Base-by-base conservation (phyloP, 495 filamentous ascomycete species). In the Aspergillus avenaceus region DNA sequence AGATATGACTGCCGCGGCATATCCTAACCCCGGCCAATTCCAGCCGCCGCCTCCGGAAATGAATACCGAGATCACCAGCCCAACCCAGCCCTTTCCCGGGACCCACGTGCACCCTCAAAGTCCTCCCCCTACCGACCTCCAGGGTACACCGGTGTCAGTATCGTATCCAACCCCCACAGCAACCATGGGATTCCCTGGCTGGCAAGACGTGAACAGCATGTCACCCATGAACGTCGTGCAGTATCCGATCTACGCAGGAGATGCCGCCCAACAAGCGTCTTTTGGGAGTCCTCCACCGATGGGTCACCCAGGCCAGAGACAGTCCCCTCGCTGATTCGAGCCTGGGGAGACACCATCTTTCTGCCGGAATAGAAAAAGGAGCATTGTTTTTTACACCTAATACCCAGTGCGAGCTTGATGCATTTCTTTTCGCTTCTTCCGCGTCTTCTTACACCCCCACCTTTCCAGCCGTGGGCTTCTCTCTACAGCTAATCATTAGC, bases 21-120 rank as follows among this genome's bases (percentile, higher is more conserved):
- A 60, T 45, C 47, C 64, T 9, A 68, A 55, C 23, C 62, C 64
- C 11, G 55, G 29, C 14, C 66, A 60, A 43, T 71, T 61, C 19
- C 58, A 62, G 21, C 64, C 52, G 12, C 66, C 66, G 40, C 51
- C 63, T 4, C 59, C 67, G 1, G 72, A 76, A 47, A 53, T 70
- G 24, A 74, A 74, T 48, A 63, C 68, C 16, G 58, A 71, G 42
- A 69, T 75, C 64, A 73, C 71, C n/a, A 74, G 66, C 25, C 72
- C 72, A 3, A 61, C 66, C 12, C 66, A 73, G 23, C 36, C 55
- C 0, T 53, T 64, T 19, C 55, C 59, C n/a, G 49, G 49, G 4
- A 53, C 22, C 16, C 54, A 54, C 7, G 47, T 61, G 27, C 55
- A 60, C 18, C 49, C 65, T 26, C 66, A 69, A 18, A 62, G 61